Conservation (phyloP, 139 green algal genomes). For the Choricystis sp. region DNA sequence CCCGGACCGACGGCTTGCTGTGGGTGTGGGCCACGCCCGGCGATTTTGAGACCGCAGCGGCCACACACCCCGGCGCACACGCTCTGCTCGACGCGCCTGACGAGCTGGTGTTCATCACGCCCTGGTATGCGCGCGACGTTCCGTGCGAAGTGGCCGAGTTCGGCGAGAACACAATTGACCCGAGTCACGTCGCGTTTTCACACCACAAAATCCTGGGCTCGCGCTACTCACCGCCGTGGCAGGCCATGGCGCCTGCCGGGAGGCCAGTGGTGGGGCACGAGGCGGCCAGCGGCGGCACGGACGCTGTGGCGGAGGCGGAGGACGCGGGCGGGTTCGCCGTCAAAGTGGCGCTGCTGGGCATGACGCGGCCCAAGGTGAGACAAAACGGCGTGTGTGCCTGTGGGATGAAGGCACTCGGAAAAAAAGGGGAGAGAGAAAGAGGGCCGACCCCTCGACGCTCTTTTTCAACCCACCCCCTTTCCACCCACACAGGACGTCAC, state of each 20-base stretch:
- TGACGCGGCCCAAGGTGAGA: no score
- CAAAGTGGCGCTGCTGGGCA: not conserved
- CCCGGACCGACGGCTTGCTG: constrained; percentile 4
- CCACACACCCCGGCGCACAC: not conserved
- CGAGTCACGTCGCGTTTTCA: constrained; percentile 44
- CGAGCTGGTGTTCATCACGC: not conserved
- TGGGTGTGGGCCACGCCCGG: constrained; percentile 8
- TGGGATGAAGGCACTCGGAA: no score
- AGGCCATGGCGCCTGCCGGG: not conserved
- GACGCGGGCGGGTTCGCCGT: not conserved
- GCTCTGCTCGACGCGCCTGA: not conserved
- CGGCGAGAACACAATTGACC: constrained; percentile 45
- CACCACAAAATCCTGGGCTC: constrained; percentile 34
- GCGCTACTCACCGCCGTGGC: not conserved
- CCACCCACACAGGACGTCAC: no score
- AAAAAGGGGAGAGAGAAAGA: no score
- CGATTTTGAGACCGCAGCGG: not conserved
- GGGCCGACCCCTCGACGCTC: not conserved
- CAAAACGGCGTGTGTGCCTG: no score
- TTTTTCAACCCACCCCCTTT: no score
- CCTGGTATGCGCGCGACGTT: constrained; percentile 15
- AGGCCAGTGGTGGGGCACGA: no score
- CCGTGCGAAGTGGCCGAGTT: constrained; percentile 24
- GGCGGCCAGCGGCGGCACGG: no score
- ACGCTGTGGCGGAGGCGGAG: not conserved